Evolutionary conservation across 2,329 filamentous ascomycete species (phyloP).

Genomic region (Ascocoryne sarcoides): DNA sequence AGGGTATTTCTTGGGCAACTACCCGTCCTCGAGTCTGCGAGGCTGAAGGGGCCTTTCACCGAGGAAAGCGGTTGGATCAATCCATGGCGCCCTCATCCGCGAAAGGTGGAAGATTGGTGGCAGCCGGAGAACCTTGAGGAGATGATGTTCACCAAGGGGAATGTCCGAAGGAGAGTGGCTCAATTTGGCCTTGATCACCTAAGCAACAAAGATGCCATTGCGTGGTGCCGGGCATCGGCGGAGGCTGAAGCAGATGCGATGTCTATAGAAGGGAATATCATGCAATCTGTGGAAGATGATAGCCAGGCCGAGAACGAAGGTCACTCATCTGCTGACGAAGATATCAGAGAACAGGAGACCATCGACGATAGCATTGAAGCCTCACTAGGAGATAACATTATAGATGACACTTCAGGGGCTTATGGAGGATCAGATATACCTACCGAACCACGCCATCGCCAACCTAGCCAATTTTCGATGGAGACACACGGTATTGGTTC

Average conservation of each 20-base stretch:
- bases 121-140: conserved; percentile 17
- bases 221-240: conserved; percentile 16
- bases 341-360: not conserved
- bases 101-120: conserved; percentile 14
- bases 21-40: conserved; percentile 50
- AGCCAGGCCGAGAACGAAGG: not conserved
- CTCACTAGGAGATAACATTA: no score
- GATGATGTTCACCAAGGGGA: conserved; percentile 19
- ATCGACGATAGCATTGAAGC: not conserved
- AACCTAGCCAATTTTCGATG: not conserved
- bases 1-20: conserved; percentile 48
- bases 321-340: not conserved
- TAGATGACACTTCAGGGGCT: no score
- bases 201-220: conserved; percentile 15
- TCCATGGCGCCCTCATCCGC: conserved; percentile 37
- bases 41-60: conserved; percentile 54
- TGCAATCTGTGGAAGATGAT: conserved; percentile 7
- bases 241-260: conserved; percentile 9
- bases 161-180: conserved; percentile 15
- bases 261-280: not conserved
- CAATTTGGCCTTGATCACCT: conserved; percentile 18
- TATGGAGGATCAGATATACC: not conserved
- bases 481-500: no score
- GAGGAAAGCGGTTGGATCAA: conserved; percentile 41
- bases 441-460: not conserved